A percentile compares a stretch with the other conserved stretches of the same genome.
phyloP scores from a whole-genome alignment of 306 rosid genomes.

The Prosopis cineraria region DNA sequence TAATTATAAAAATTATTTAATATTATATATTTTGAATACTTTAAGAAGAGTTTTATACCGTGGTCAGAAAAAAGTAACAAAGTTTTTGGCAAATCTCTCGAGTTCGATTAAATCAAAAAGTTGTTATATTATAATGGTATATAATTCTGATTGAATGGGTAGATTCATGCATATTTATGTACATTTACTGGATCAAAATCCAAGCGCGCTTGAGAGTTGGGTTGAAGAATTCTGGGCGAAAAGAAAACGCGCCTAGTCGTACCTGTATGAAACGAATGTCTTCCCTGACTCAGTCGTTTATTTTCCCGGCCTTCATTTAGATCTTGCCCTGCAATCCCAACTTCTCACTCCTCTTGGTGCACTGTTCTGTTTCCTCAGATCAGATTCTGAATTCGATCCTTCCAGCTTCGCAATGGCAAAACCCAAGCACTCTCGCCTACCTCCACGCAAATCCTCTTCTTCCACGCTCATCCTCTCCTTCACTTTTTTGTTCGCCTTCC shows the following conservation, averaged over 20 bases:
- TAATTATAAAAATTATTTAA: no score
- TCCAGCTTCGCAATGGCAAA: constrained; percentile 58
- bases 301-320: background rate
- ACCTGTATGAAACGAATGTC: background rate
- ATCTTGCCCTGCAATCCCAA: background rate
- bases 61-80: no score
- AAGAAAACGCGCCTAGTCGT: background rate
- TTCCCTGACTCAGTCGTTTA: background rate
- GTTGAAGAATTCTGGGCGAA: background rate
- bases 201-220: background rate
- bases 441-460: constrained; percentile 59
- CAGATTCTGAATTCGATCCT: constrained; percentile 22
- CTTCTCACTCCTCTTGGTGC: background rate
- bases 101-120: no score
- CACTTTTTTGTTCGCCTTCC: background rate
- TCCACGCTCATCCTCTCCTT: constrained; percentile 24
- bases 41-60: no score
- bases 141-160: no score
- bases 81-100: no score
- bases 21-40: no score
- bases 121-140: no score
- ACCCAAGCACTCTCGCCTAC: constrained; percentile 62
- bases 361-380: background rate
- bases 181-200: no score
- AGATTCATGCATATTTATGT: no score